A percentile compares a stretch with the other conserved stretches of the same genome.
phyloP scores from a whole-genome alignment of 108 stramenopile genomes.

The Skeletonema marinoi region DNA sequence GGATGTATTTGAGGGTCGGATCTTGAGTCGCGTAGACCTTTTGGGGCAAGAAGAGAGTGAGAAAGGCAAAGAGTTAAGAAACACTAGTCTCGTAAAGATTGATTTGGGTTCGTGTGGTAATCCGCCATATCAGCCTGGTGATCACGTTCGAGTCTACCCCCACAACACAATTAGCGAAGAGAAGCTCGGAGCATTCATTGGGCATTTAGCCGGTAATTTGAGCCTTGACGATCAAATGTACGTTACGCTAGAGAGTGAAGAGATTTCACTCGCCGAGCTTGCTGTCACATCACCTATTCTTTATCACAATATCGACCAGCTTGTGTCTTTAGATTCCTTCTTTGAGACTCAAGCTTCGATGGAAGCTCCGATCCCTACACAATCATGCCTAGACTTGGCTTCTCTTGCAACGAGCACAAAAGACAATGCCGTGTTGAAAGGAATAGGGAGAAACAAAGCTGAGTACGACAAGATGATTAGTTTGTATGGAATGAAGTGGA shows the following conservation, averaged over 20 bases:
- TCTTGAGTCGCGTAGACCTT: too few species aligned
- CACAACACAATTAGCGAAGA: conserved; percentile 2
- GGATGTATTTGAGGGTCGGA: too few species aligned
- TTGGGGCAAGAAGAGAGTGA: not conserved
- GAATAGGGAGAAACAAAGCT: not conserved
- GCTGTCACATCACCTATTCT: conserved; percentile 5
- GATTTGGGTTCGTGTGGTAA: conserved; percentile 4
- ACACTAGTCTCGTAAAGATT: conserved; percentile 7
- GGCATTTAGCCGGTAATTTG: not conserved
- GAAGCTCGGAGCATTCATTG: conserved; percentile 4
- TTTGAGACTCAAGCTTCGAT: not conserved
- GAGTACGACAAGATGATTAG: not conserved
- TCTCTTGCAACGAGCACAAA: not conserved
- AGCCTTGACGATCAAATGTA: conserved; percentile 13
- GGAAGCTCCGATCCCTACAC: not conserved
- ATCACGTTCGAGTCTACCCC: conserved; percentile 13
- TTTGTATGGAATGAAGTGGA: not conserved
- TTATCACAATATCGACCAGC: not conserved
- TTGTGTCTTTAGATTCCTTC: not conserved
- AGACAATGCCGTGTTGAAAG: not conserved
- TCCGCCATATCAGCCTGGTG: conserved; percentile 19
- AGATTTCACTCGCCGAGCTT: not conserved
- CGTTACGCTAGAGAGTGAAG: not conserved
- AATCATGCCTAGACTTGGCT: not conserved
- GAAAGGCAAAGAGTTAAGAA: not conserved